Evolutionary conservation across 495 filamentous ascomycete species (phyloP).

Genomic region (Podospora anserina): DNA sequence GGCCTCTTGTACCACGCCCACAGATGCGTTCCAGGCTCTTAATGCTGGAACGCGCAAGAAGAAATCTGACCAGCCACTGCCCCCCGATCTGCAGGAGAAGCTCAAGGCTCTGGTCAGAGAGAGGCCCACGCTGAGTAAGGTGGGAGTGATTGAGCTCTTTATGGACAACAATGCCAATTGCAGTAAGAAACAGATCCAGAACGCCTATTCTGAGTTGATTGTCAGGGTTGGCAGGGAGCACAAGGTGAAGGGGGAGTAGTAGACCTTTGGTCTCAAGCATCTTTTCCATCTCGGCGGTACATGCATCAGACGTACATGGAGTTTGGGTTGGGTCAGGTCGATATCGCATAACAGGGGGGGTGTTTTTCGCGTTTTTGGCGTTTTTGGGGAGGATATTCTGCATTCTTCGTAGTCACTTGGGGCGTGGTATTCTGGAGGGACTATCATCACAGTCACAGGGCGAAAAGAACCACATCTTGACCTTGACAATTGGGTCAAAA

Average conservation of each 20-base stretch:
- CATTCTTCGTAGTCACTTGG: not conserved
- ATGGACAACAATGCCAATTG: conserved; percentile 18
- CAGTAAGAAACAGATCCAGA: conserved; percentile 25
- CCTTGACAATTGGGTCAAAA: not conserved
- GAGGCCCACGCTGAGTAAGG: conserved; percentile 30
- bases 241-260: conserved; percentile 26
- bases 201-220: conserved; percentile 27
- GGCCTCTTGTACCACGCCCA: conserved; percentile 15
- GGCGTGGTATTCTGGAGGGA: not conserved
- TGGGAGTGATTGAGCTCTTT: conserved; percentile 32
- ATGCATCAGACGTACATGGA: not conserved
- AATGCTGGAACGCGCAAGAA: conserved; percentile 18
- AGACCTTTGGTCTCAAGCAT: not conserved
- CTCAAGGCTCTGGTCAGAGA: conserved; percentile 26
- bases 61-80: conserved; percentile 23
- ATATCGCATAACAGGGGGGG: not conserved
- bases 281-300: not conserved
- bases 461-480: not conserved
- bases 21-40: conserved; percentile 30
- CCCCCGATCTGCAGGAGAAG: conserved; percentile 23
- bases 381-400: not conserved
- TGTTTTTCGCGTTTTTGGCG: not conserved
- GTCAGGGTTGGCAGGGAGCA: conserved; percentile 23
- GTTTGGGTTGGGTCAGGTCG: not conserved
- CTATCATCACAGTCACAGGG: not conserved